Conservation (phyloP, 768 basidiomycete species). For the Tylopilus subfusipes region DNA sequence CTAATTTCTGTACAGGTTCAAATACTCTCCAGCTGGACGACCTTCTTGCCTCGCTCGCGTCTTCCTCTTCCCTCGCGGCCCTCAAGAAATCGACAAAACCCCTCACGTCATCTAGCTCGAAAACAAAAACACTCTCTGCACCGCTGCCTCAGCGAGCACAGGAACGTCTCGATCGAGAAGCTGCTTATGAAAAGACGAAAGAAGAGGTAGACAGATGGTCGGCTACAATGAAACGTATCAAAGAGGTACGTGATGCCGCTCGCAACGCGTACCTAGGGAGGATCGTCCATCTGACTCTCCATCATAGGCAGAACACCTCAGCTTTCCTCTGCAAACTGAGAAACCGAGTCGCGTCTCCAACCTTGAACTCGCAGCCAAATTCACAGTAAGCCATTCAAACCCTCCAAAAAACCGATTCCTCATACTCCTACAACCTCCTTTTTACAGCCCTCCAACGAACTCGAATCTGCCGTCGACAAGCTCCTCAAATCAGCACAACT, state of each 20-base stretch:
- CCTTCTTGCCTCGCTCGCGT: conserved; percentile 68
- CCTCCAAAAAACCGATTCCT: not conserved
- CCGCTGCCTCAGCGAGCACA: conserved; percentile 85
- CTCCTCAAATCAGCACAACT: conserved; percentile 81
- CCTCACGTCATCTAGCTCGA: conserved; percentile 51
- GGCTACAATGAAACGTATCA: conserved; percentile 86
- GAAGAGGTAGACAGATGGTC: conserved; percentile 93
- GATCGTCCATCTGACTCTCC: not conserved
- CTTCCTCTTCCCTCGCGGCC: conserved; percentile 53
- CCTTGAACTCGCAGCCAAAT: conserved; percentile 75
- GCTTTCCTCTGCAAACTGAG: conserved; percentile 77
- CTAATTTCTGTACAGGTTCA: conserved; percentile 19
- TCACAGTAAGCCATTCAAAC: conserved; percentile 53
- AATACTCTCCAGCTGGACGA: conserved; percentile 65
- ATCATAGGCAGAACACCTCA: conserved; percentile 75
- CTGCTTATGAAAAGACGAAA: conserved; percentile 92
- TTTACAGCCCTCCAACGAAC: conserved; percentile 74
- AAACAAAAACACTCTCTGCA: conserved; percentile 64
- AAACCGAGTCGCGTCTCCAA: conserved; percentile 57
- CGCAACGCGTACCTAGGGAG: not conserved
- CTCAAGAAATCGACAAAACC: conserved; percentile 70
- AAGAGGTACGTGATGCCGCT: conserved; percentile 52
- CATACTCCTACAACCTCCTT: not conserved
- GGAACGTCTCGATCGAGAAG: conserved; percentile 87
- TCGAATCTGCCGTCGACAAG: conserved; percentile 80